Conservation (phyloP, 192 early-diverging fungal genomes). For the Coemansia sp. region DNA sequence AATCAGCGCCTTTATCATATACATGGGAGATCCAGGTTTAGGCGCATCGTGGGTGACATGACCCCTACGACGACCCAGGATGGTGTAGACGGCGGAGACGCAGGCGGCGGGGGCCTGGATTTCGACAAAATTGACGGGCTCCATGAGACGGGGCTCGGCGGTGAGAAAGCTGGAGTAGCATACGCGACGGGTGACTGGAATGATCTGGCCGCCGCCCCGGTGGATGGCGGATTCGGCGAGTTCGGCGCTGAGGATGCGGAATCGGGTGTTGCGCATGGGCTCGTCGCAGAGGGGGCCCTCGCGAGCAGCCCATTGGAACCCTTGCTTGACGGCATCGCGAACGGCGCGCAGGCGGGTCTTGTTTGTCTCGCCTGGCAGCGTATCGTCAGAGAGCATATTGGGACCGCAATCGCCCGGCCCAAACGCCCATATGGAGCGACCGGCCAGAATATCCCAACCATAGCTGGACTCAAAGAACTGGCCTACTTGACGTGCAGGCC, state of each 20-base stretch:
- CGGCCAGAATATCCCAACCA: conserved; percentile 90
- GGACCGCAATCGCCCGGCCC: conserved; percentile 88
- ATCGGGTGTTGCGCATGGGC: conserved; percentile 94
- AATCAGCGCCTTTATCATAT: conserved; percentile 89
- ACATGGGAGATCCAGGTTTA: conserved; percentile 91
- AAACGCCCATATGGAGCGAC: conserved; percentile 97
- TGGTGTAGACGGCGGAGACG: conserved; percentile 92
- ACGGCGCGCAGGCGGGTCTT: conserved; percentile 75
- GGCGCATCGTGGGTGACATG: conserved; percentile 95
- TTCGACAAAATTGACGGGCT: conserved; percentile 94
- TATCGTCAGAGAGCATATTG: conserved; percentile 93
- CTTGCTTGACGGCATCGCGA: conserved; percentile 86
- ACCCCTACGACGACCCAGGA: conserved; percentile 88
- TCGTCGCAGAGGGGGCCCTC: conserved; percentile 98
- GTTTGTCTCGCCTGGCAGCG: conserved; percentile 86
- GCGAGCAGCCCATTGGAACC: conserved; percentile 96
- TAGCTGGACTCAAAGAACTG: conserved; percentile 83
- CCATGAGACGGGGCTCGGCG: conserved; percentile 95
- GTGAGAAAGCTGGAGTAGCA: conserved; percentile 96
- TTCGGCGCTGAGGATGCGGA: conserved; percentile 85
- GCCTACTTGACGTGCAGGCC: conserved; percentile 72
- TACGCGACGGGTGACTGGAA: conserved; percentile 93
- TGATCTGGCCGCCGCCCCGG: conserved; percentile 94
- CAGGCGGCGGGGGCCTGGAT: conserved; percentile 96
- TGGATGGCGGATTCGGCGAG: conserved; percentile 85